These are phyloP conservation scores for Ustilago loliicola DNA, from an alignment of 1,284 basidiomycete species.

Conservation along the genomic window DNA sequence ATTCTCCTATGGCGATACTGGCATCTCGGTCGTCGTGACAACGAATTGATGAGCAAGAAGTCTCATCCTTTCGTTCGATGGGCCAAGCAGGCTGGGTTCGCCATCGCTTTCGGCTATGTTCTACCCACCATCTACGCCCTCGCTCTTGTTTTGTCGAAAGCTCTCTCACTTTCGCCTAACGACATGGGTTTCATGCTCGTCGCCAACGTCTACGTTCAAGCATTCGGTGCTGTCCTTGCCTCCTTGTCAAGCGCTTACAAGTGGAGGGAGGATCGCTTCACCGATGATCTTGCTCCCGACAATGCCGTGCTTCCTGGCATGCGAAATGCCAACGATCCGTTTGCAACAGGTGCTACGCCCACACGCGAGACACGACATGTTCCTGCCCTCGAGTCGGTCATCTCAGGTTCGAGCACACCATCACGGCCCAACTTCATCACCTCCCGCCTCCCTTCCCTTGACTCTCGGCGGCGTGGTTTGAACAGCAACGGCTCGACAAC, in stretches of 20 bases:
- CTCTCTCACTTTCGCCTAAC: conserved; percentile 21
- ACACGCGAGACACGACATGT: conserved; percentile 4
- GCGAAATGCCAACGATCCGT: conserved; percentile 28
- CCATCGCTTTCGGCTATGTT: conserved; percentile 48
- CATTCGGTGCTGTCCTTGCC: conserved; percentile 52
- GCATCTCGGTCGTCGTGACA: conserved; percentile 47
- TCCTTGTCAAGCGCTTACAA: conserved; percentile 41
- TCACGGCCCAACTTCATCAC: conserved; percentile 26
- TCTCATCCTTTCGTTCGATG: conserved; percentile 16
- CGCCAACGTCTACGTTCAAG: conserved; percentile 58
- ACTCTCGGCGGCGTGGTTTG: conserved; percentile 16
- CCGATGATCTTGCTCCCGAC: conserved; percentile 41
- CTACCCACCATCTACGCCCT: conserved; percentile 49
- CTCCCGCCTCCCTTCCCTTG: conserved; percentile 24
- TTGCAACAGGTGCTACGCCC: conserved; percentile 8
- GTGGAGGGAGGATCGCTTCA: conserved; percentile 58
- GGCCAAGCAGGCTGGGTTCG: conserved; percentile 47
- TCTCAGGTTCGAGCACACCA: conserved; percentile 21
- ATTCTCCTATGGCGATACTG: conserved; percentile 52
- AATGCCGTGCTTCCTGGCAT: conserved; percentile 46
- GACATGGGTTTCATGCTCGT: conserved; percentile 57
- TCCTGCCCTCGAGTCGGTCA: conserved; percentile 18
- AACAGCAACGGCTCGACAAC: background rate
- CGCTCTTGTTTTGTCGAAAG: conserved; percentile 40
- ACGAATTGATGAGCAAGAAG: conserved; percentile 43